Percentiles rank a stretch among this genome's conserved stretches.
Evolutionary conservation across 2,329 filamentous ascomycete species (phyloP).

Genomic region (Cladophialophora chaetospira): DNA sequence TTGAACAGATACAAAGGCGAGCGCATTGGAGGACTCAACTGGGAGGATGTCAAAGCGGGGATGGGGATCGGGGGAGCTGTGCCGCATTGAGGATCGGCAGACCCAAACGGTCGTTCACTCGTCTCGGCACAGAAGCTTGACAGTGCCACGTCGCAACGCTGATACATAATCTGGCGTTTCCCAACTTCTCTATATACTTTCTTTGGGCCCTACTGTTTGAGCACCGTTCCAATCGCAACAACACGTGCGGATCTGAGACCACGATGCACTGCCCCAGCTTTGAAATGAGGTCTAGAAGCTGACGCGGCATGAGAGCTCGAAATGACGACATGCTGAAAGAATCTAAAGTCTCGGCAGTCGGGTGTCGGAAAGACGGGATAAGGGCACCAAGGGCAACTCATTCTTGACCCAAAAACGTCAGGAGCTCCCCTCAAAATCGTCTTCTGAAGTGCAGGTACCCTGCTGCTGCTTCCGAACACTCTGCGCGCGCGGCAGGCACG

Average conservation of each 20-base stretch:
- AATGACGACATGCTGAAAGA: background rate
- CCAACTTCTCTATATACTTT: too few relatives aligned
- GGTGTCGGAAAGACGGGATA: background rate
- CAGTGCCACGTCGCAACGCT: background rate
- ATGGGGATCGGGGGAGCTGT: conserved; percentile 22
- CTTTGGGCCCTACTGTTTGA: too few relatives aligned
- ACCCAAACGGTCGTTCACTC: too few relatives aligned
- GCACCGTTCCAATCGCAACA: background rate
- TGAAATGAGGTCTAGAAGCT: background rate
- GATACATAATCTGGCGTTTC: too few relatives aligned
- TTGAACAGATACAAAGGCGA: conserved; percentile 43
- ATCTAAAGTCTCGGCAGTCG: too few relatives aligned
- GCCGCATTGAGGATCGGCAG: conserved; percentile 9
- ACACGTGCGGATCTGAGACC: background rate
- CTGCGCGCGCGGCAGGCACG: background rate
- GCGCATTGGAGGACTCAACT: conserved; percentile 54
- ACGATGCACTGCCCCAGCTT: background rate
- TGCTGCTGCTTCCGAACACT: background rate
- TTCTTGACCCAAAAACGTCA: too few relatives aligned
- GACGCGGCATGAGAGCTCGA: background rate
- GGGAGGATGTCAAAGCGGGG: conserved; percentile 47
- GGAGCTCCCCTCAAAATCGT: too few relatives aligned
- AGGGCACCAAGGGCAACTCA: too few relatives aligned
- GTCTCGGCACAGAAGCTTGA: too few relatives aligned
- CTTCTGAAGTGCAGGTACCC: too few relatives aligned